A percentile compares a stretch with the other conserved stretches of the same genome.
These are phyloP conservation scores for Polygonum maritimum DNA, from an alignment of 148 eudicot species.

Conservation along the genomic window DNA sequence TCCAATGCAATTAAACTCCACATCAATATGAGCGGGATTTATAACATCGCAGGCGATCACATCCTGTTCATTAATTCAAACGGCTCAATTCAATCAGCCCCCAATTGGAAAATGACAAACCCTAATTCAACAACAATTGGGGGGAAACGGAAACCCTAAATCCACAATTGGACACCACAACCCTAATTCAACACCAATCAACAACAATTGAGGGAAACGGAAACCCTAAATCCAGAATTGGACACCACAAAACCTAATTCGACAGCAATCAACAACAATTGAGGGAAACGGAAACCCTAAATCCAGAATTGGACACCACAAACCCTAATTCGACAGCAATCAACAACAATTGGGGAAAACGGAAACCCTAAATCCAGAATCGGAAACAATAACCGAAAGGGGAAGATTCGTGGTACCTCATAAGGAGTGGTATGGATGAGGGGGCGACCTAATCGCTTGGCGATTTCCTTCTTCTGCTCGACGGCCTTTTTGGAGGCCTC, in stretches of 20 bases:
- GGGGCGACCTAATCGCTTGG: constrained; percentile 78
- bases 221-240: background rate
- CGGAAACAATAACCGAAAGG: background rate
- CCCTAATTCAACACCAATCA: no score
- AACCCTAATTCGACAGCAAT: background rate
- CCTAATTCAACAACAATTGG: no score
- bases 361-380: background rate
- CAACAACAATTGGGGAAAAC: background rate
- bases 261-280: no score
- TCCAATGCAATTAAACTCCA: constrained; percentile 69
- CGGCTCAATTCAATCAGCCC: no score
- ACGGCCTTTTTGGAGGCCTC: constrained; percentile 77
- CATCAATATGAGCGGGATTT: constrained; percentile 84
- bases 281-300: background rate
- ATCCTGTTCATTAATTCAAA: constrained; percentile 58
- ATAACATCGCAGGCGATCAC: constrained; percentile 94
- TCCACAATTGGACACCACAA: no score
- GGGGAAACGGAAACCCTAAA: no score
- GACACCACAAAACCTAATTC: background rate
- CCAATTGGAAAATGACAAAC: no score
- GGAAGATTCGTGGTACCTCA: constrained; percentile 27
- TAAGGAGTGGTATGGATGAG: constrained; percentile 75
- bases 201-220: no score
- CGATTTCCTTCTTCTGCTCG: constrained; percentile 68
- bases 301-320: background rate